Base-by-base conservation (phyloP, 2,329 filamentous ascomycete species). In the Hymenoscyphus infarciens region DNA sequence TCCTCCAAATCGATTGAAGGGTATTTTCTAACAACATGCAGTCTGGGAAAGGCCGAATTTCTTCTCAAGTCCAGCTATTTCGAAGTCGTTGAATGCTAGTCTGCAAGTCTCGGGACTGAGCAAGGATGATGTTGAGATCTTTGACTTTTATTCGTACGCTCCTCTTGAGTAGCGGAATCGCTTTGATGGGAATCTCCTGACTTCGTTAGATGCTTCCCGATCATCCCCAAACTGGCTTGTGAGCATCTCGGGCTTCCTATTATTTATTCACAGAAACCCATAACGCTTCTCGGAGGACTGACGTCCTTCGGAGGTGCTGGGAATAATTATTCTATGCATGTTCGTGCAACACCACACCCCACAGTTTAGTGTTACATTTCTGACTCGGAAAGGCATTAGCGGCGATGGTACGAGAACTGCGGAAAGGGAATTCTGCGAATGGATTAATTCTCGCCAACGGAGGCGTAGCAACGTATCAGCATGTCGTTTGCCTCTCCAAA, bases 261-360 rank as follows among this genome's bases (percentile, higher is more conserved):
- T 0, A 73, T 73, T 0, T 72, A 77, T 1, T 70, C 77, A 1
- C 33, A 73, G 1, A 86, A 83, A 65, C 80, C 83, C 0, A 79
- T 88, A 22, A 88, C 85, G 0, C 73, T 89, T 0, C 77, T 90
- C 0, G 87, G 87, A 0, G 87, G 87, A 0, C 69, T 90, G 60
- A 89, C 87, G 4, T 87, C 82, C 0, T 90, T 90, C 63, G 87
- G 87, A 0, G 87, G 87, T 0, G 87, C 87, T 5, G 87, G 87
- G 0, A 90, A 90, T 66, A 89, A 89, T 61, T 90, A 90, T 64
- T 87, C 84, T 0, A 85, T 89, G 81, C 87, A 90, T 75, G 85
- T 39, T 1, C 2, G 4, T 55, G 22, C 6, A 31, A 42, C 5
- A 49, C 7, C 33, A 3, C 13, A 11, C 13, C 33, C 33, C 33